Evolutionary conservation across 805 yeast genomes (phyloP).

Genomic region (Cyberlindnera maclurae): DNA sequence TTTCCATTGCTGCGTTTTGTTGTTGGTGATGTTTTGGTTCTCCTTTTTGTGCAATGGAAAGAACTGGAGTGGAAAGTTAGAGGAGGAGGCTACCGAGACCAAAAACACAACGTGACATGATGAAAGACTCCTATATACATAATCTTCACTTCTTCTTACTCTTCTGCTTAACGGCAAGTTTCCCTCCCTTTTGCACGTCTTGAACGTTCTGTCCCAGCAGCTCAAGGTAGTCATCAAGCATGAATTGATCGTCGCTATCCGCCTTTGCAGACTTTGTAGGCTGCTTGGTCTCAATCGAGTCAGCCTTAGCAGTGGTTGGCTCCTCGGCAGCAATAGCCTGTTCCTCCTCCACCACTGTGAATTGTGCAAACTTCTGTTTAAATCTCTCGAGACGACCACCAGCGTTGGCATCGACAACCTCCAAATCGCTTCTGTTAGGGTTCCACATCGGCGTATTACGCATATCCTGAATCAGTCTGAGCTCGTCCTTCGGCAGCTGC

Average conservation of each 20-base stretch:
- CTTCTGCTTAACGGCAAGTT: constrained; percentile 40
- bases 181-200: constrained; percentile 52
- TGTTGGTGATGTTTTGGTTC: neutral
- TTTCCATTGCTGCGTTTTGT: constrained; percentile 46
- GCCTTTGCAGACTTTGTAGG: constrained; percentile 1
- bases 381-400: constrained; percentile 75
- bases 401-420: constrained; percentile 70
- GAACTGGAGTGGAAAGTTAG: no score
- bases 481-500: constrained; percentile 81
- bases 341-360: constrained; percentile 25
- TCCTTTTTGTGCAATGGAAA: neutral
- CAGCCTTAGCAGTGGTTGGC: constrained; percentile 9
- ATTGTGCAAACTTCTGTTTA: constrained; percentile 56
- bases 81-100: no score
- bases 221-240: constrained; percentile 46
- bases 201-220: constrained; percentile 51
- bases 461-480: constrained; percentile 82
- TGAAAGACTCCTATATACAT: neutral
- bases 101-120: no score
- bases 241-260: constrained; percentile 10
- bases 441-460: constrained; percentile 87
- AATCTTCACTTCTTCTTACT: constrained; percentile 29
- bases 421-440: constrained; percentile 71
- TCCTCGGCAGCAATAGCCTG: constrained; percentile 8
- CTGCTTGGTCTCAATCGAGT: constrained; percentile 1